A percentile compares a stretch with the other conserved stretches of the same genome.
Conservation (phyloP, 2,329 filamentous ascomycete species). For the Keithomyces neogunnii region DNA sequence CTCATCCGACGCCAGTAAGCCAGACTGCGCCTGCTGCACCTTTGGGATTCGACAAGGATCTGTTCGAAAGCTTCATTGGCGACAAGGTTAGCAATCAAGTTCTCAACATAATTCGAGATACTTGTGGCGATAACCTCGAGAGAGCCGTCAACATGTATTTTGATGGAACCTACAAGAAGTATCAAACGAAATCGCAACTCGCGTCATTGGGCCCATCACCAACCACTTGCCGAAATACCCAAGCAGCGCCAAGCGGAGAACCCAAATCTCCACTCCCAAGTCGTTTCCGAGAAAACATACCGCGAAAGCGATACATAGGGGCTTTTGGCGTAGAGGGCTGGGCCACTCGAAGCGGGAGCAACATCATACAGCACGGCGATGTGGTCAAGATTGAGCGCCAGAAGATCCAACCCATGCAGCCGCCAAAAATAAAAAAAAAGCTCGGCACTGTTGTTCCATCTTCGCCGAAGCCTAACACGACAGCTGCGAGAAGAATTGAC, state of each 20-base stretch:
- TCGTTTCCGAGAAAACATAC: conserved; percentile 19
- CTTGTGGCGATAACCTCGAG: conserved; percentile 50
- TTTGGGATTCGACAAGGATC: conserved; percentile 44
- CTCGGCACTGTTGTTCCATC: conserved; percentile 24
- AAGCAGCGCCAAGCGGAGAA: not conserved
- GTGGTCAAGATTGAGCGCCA: conserved; percentile 79
- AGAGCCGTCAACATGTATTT: conserved; percentile 62
- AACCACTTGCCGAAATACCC: not conserved
- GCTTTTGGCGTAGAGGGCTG: conserved; percentile 88
- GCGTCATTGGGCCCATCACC: not conserved
- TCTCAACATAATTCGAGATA: conserved; percentile 40
- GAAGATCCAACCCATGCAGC: conserved; percentile 55
- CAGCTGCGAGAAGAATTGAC: conserved; percentile 63
- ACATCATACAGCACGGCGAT: conserved; percentile 73
- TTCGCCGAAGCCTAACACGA: conserved; percentile 29
- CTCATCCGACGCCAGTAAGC: conserved; percentile 8
- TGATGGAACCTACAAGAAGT: conserved; percentile 56
- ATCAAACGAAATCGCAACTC: conserved; percentile 18
- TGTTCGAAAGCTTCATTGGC: conserved; percentile 53
- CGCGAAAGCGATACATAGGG: conserved; percentile 64
- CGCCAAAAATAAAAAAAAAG: conserved; percentile 35
- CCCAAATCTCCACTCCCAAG: not conserved
- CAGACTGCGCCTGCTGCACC: conserved; percentile 15
- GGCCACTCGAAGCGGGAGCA: conserved; percentile 76
- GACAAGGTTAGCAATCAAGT: conserved; percentile 42